Evolutionary conservation across 495 filamentous ascomycete genomes (phyloP).

Genomic region (Hypoxylon perforatum): DNA sequence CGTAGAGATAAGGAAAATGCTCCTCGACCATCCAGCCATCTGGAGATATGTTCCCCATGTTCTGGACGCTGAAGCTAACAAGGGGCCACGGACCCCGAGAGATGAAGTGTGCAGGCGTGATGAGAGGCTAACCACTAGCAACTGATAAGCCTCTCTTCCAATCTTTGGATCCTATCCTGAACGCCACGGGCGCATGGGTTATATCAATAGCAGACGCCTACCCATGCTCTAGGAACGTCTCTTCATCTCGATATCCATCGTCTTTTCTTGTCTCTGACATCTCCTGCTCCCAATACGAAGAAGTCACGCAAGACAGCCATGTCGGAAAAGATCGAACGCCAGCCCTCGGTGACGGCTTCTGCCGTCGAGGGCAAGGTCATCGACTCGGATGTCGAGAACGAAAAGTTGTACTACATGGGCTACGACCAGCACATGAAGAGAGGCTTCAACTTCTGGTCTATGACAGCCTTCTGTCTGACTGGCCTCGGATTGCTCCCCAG

Average conservation of each 20-base stretch:
- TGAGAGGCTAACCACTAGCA: constrained; percentile 1
- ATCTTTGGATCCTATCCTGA: background rate
- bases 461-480: constrained; percentile 16
- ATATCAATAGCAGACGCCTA: background rate
- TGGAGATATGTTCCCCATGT: background rate
- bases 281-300: background rate
- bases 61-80: background rate
- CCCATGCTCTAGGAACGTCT: background rate
- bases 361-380: constrained; percentile 4
- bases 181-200: background rate
- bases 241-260: background rate
- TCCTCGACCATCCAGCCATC: background rate
- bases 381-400: background rate
- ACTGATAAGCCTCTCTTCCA: background rate
- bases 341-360: background rate
- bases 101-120: constrained; percentile 1
- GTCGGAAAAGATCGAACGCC: background rate
- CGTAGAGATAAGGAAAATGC: background rate
- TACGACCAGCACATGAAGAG: constrained; percentile 22
- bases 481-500: constrained; percentile 11
- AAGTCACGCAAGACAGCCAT: background rate
- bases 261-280: background rate
- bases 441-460: constrained; percentile 18
- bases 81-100: background rate
- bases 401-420: constrained; percentile 7